Evolutionary conservation across 2,329 filamentous ascomycete genomes (phyloP), one percentile per base, ranked within the genome.

Genomic region (Beauveria caledonica): DNA sequence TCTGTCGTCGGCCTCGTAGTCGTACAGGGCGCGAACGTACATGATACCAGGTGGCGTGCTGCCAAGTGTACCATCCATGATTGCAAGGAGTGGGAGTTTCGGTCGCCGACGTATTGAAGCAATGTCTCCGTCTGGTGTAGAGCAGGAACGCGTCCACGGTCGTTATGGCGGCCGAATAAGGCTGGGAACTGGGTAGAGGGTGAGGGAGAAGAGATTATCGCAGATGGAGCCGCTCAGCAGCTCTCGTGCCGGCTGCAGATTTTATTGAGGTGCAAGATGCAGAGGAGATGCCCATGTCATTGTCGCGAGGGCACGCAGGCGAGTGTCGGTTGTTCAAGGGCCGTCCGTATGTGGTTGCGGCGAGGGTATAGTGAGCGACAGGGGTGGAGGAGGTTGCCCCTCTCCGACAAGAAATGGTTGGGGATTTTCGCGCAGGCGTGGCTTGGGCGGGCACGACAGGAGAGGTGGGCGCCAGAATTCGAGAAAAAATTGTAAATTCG

Each of bases 1-100:
- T 68, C 91, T 87, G 76, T 99, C 94, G 77, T 99, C 93, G 70
- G 94, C 91, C 71, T 97, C 91, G 78, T 97, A 99, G 78, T 97
- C 91, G 80, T 97, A 99, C 64, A 97, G 83, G 51, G 94, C 94
- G 70, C 92, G 89, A 70, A 99, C 94, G 72, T 94, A 97, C 80
- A 97, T 87, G 70, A 86, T 85, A 72, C 85, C 83, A 63, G 79
- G 79, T 62, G 84, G 82, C 70, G 83, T 78, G 65, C 81, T 79
- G 64, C 81, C 80, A 67, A 83, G 76, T 64, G 85, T 77, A 65
- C 83, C 82, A 73, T 86, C 86, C 84, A 87, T 87, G 68, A 65
- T 61, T 33, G 10, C 23, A 29, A 9, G 23, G 63, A 56, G 6
- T 33, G 33, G 62, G 57, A 66, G 60, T 46, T 6, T 57, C 27